Evolutionary conservation across 306 rosid genomes (phyloP).

Genomic region (Phaseolus lunatus): DNA sequence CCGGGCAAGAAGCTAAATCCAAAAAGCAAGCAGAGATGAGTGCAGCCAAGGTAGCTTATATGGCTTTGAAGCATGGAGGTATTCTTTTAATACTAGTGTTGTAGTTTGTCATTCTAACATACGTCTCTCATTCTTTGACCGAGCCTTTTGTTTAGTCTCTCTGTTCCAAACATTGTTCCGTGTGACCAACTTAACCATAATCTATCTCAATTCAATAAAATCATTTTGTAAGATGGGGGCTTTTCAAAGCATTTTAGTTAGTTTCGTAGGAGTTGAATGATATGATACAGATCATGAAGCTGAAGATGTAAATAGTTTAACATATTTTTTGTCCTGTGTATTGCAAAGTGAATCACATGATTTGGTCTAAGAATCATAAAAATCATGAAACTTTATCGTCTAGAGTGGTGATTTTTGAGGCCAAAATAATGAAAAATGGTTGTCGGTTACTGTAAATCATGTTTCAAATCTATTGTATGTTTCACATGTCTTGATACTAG

Average conservation of each 20-base stretch:
- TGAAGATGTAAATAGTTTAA: not conserved
- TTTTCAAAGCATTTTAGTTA: not conserved
- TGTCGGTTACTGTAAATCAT: not conserved
- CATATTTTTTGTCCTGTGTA: too few relatives aligned
- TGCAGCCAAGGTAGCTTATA: conserved; percentile 85
- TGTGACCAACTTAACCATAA: not conserved
- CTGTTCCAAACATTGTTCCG: not conserved
- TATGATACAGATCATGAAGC: too few relatives aligned
- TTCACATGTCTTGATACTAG: not conserved
- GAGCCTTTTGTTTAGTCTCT: not conserved
- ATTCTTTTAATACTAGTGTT: conserved; percentile 29
- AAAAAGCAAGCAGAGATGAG: conserved; percentile 83
- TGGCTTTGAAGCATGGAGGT: conserved; percentile 61
- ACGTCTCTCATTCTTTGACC: not conserved
- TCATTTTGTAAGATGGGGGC: not conserved
- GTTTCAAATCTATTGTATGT: not conserved
- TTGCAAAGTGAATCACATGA: too few relatives aligned
- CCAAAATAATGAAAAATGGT: not conserved
- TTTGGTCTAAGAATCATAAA: too few relatives aligned
- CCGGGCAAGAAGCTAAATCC: conserved; percentile 67
- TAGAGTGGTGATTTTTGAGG: too few relatives aligned
- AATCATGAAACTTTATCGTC: too few relatives aligned
- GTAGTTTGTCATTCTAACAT: not conserved
- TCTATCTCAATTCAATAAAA: not conserved
- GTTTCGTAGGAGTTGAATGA: not conserved